phyloP scores from a whole-genome alignment of 148 eudicot genomes.

The Linanthus parryae region DNA sequence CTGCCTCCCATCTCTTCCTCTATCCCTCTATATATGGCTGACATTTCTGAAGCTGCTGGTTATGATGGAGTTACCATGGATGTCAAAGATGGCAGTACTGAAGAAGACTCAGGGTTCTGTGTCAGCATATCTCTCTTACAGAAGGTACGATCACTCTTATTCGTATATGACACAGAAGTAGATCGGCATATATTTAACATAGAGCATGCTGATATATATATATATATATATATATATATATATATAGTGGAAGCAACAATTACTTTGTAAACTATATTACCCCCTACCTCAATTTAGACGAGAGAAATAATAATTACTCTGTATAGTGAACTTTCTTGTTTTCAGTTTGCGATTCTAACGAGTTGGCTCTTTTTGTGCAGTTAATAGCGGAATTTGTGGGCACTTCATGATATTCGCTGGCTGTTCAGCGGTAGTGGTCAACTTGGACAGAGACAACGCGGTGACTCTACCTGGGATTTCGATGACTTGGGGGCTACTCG shows the following conservation, averaged over 20 bases:
- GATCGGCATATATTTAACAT: too few species aligned
- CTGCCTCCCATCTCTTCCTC: too few species aligned
- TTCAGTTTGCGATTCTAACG: too few species aligned
- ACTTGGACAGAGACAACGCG: background rate
- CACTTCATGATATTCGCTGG: constrained; percentile 12
- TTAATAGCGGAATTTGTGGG: constrained; percentile 10
- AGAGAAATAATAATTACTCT: too few species aligned
- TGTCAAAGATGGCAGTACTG: background rate
- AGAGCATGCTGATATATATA: too few species aligned
- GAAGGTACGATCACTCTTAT: constrained; percentile 1
- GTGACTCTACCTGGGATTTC: constrained; percentile 10
- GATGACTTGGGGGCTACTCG: constrained; percentile 10
- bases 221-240: background rate
- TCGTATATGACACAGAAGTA: background rate
- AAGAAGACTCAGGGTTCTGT: background rate
- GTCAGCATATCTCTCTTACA: background rate
- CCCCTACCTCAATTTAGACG: too few species aligned
- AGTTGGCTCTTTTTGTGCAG: background rate
- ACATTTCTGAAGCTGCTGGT: background rate
- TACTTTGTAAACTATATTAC: too few species aligned
- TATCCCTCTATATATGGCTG: too few species aligned
- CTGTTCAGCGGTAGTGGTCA: constrained; percentile 5
- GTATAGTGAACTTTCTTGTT: too few species aligned
- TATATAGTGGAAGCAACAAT: background rate
- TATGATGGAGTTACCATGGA: background rate